Percentiles rank a stretch among this genome's conserved stretches.
Conservation (phyloP, 805 yeast species). For the Saccharomycopsis fodiens region DNA sequence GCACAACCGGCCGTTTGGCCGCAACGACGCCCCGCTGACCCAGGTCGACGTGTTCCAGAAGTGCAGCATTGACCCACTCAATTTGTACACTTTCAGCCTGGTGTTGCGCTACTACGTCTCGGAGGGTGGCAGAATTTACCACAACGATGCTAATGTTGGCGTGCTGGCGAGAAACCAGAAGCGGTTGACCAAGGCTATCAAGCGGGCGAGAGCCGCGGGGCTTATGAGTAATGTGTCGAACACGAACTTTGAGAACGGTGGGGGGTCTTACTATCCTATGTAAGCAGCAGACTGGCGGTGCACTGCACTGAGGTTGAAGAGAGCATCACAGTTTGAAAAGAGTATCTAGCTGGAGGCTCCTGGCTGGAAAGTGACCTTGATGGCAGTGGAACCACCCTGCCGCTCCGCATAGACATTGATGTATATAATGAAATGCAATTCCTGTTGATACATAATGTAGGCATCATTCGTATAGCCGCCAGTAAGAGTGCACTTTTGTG, state of each 20-base stretch:
- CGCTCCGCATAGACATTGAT: no score
- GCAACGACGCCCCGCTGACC: neutral
- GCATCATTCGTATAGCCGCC: no score
- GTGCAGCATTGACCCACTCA: conserved; percentile 56
- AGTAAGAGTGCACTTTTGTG: no score
- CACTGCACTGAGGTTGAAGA: no score
- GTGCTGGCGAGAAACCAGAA: conserved; percentile 60
- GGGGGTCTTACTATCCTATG: neutral
- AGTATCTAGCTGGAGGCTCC: no score
- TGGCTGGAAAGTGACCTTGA: no score
- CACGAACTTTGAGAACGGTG: neutral
- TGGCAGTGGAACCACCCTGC: no score
- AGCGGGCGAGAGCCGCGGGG: conserved; percentile 76
- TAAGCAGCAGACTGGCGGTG: no score
- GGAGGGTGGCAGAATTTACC: conserved; percentile 68
- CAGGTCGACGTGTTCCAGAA: conserved; percentile 27
- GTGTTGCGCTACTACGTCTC: conserved; percentile 58
- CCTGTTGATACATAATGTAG: no score
- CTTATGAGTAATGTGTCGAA: conserved; percentile 33
- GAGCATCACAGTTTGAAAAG: no score
- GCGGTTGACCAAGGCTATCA: conserved; percentile 64
- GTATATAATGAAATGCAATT: no score
- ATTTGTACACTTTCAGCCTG: conserved; percentile 66
- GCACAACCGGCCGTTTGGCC: conserved; percentile 1
- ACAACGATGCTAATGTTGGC: conserved; percentile 59